Evolutionary conservation across 2,329 filamentous ascomycete species (phyloP).

Genomic region (Anisogramma anomala): DNA sequence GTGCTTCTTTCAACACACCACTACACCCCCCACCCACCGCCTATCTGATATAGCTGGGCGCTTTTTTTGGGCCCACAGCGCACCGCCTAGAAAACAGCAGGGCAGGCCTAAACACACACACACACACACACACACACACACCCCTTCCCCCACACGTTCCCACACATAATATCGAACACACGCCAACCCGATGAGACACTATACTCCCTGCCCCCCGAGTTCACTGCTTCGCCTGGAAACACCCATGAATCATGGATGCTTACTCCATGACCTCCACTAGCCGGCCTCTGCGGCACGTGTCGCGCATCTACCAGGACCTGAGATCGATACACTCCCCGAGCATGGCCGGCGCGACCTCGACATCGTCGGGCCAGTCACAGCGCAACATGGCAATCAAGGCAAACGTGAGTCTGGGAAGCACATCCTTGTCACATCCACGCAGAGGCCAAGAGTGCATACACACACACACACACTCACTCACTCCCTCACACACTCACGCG

Average conservation of each 20-base stretch:
- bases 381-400: background rate
- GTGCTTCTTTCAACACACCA: too few species aligned
- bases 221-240: background rate
- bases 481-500: too few species aligned
- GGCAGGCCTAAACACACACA: too few species aligned
- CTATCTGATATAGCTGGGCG: too few species aligned
- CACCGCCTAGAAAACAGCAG: too few species aligned
- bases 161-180: too few species aligned
- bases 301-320: constrained; percentile 40
- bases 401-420: constrained; percentile 3
- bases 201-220: background rate
- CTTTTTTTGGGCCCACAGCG: too few species aligned
- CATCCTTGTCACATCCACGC: background rate
- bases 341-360: constrained; percentile 23
- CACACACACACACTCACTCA: too few species aligned
- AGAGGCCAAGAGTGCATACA: background rate
- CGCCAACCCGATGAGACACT: background rate
- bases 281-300: constrained; percentile 30
- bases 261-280: constrained; percentile 39
- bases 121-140: too few species aligned
- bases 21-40: too few species aligned
- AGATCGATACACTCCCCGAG: constrained; percentile 29
- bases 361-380: constrained; percentile 14
- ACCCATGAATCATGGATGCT: too few species aligned
- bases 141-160: too few species aligned